Base-by-base conservation (phyloP, 441 rosid genomes). In the Populus hybrid region DNA sequence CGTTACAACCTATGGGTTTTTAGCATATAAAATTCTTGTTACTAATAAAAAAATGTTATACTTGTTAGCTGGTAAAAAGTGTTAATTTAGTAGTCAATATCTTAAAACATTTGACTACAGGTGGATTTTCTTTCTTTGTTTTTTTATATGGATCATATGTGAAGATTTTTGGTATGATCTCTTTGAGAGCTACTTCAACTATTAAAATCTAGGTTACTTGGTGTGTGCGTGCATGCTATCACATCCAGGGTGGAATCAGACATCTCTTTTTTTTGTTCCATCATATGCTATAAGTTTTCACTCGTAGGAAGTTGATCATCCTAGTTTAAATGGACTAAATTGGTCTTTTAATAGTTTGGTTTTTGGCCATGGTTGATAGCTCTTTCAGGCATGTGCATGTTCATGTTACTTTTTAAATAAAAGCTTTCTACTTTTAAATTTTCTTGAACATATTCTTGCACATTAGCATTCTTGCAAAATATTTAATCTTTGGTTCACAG, bases 401-500 rank as follows among this genome's bases (percentile, higher is more conserved):
- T 64, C 1, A 63, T 59, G 10, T 77, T 67, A 46, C 21, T 46
- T 63, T 35, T 69, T 76, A 59, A 61, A 36, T 57, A 42, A 11
- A 42, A 11, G 12, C 36, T 61, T n/a, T 59, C 35, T 64, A 24
- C 50, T n/a, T 66, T 81, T 75, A 40, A 42, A 11, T 10, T 42
- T 50, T 28, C 40, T 34, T 12, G n/a, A 12, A 26, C 64, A 46
- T 59, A 35, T 67, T 63, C 23, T 75, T 23, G 70, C 63, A 69
- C 74, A 53, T 80, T 65, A 50, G 74, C 73, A 18, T 70, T 14
- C 57, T 36, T 77, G 53, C 75, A 53, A 82, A 80, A 77, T 74
- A 76, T 30, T 79, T 81, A 28, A 65, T 86, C 87, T 85, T 83
- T 92, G 90, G 88, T 80, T 85, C 81, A 74, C 94, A 95, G 99